Conservation (phyloP, 148 eudicot genomes). For the Euryodendron excelsum region DNA sequence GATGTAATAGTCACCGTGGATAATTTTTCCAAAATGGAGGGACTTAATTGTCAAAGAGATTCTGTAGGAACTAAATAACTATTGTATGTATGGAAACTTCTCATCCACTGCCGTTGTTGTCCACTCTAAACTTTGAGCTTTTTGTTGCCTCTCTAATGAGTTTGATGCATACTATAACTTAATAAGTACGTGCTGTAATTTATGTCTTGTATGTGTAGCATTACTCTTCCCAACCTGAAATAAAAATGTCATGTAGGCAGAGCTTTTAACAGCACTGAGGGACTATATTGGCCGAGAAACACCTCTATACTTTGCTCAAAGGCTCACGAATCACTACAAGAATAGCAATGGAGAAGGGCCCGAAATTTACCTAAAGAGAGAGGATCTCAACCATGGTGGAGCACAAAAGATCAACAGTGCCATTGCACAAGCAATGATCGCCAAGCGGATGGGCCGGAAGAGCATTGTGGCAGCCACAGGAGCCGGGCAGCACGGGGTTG, state of each 20-base stretch:
- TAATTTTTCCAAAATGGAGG: too few species aligned
- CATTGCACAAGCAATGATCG: conserved; percentile 73
- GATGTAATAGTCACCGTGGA: too few species aligned
- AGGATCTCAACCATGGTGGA: conserved; percentile 78
- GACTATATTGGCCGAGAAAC: conserved; percentile 84
- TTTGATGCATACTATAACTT: too few species aligned
- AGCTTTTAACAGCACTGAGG: conserved; percentile 41
- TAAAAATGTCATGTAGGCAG: conserved; percentile 33
- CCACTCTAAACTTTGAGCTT: too few species aligned
- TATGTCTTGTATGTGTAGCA: too few species aligned
- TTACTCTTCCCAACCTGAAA: too few species aligned
- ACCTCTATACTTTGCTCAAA: conserved; percentile 66
- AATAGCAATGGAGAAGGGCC: conserved; percentile 51
- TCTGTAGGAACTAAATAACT: too few species aligned
- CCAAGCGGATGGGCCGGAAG: conserved; percentile 55
- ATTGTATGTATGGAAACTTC: too few species aligned
- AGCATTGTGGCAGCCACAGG: conserved; percentile 68
- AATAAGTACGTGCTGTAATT: too few species aligned
- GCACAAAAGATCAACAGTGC: conserved; percentile 88
- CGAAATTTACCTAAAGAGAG: conserved; percentile 73
- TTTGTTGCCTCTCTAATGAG: too few species aligned
- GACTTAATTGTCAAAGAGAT: too few species aligned
- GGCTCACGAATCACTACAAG: conserved; percentile 63
- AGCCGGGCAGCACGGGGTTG: conserved; percentile 82
- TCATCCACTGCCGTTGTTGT: too few species aligned